A percentile compares a stretch with the other conserved stretches of the same genome.
Conservation (phyloP, 148 eudicot species). For the Polygonum aviculare region DNA sequence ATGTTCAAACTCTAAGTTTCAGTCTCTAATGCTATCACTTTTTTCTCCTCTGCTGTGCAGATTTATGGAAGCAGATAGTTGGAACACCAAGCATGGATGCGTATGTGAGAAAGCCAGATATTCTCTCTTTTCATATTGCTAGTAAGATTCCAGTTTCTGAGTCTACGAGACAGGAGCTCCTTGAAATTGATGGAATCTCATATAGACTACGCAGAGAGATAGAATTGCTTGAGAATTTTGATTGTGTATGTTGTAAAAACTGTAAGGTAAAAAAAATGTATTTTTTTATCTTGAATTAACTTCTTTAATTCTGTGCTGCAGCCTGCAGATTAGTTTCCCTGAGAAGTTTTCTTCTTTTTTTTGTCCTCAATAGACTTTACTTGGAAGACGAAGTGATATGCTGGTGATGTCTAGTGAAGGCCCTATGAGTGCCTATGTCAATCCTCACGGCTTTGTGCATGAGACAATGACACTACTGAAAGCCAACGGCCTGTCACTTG, state of each 20-base stretch:
- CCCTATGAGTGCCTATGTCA: constrained; percentile 90
- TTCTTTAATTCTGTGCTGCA: neutral
- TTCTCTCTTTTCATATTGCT: constrained; percentile 74
- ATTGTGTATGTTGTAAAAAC: constrained; percentile 64
- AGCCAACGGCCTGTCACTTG: constrained; percentile 61
- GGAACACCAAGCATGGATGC: constrained; percentile 71
- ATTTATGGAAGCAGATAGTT: constrained; percentile 82
- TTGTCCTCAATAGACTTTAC: constrained; percentile 29
- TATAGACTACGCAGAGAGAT: constrained; percentile 82
- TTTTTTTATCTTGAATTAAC: constrained; percentile 1
- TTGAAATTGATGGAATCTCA: constrained; percentile 86
- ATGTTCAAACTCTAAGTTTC: neutral
- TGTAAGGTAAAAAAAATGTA: constrained; percentile 54
- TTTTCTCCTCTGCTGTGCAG: constrained; percentile 31
- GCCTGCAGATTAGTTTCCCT: neutral
- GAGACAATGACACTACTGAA: constrained; percentile 67
- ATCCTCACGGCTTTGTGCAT: constrained; percentile 73
- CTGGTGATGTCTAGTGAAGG: constrained; percentile 91
- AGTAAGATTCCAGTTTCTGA: constrained; percentile 91
- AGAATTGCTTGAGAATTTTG: constrained; percentile 80
- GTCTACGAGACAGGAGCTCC: constrained; percentile 86
- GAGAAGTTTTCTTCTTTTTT: neutral
- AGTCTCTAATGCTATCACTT: neutral
- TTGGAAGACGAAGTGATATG: constrained; percentile 80
- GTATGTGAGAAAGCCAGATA: constrained; percentile 56